Conservation (phyloP, 768 basidiomycete genomes). For the Lactarius psammicola region DNA sequence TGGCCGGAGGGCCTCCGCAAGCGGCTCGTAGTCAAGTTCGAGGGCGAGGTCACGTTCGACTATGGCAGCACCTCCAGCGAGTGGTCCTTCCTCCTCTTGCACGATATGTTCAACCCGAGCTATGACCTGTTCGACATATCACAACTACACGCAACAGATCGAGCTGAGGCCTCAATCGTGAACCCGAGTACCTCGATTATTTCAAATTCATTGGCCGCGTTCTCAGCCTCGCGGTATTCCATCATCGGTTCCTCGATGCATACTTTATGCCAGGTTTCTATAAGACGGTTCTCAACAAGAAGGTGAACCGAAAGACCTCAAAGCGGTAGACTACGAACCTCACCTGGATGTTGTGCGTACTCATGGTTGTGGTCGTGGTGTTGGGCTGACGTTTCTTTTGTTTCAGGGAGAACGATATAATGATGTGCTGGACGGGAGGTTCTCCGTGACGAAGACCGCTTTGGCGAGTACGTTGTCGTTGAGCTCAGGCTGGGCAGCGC, state of each 20-base stretch:
- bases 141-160: constrained; percentile 79
- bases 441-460: constrained; percentile 71
- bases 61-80: constrained; percentile 80
- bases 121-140: constrained; percentile 81
- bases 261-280: constrained; percentile 81
- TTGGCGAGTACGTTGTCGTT: constrained; percentile 66
- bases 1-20: constrained; percentile 69
- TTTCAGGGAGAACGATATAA: constrained; percentile 69
- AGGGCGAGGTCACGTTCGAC: constrained; percentile 77
- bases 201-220: constrained; percentile 80
- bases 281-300: constrained; percentile 70
- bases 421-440: constrained; percentile 70
- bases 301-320: constrained; percentile 61
- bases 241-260: constrained; percentile 73
- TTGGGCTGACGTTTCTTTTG: constrained; percentile 13
- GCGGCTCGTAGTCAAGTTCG: constrained; percentile 70
- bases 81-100: constrained; percentile 84
- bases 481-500: constrained; percentile 65
- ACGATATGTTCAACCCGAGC: constrained; percentile 79
- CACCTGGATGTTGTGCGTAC: constrained; percentile 69
- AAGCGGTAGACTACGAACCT: constrained; percentile 69
- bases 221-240: constrained; percentile 74
- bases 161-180: constrained; percentile 71
- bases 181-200: constrained; percentile 78
- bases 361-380: not conserved